Conservation (phyloP, 306 rosid species). For the Malus sieversii region DNA sequence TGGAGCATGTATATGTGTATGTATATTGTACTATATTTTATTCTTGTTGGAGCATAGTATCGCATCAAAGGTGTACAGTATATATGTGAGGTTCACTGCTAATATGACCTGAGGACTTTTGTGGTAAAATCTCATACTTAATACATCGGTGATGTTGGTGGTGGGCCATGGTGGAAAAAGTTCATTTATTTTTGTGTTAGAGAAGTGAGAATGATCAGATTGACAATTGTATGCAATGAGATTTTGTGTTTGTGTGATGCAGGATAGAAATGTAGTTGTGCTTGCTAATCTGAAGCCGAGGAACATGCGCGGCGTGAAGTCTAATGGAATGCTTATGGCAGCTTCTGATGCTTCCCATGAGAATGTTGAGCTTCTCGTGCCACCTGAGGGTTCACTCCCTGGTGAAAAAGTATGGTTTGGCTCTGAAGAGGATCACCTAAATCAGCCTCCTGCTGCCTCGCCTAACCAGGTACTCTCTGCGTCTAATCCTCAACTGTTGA, state of each 20-base stretch:
- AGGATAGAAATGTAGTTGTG: constrained; percentile 72
- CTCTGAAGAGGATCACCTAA: constrained; percentile 45
- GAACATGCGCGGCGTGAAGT: constrained; percentile 93
- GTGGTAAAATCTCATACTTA: background rate
- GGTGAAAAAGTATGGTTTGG: constrained; percentile 97
- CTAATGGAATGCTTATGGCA: constrained; percentile 93
- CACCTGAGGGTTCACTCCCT: constrained; percentile 68
- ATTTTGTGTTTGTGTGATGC: background rate
- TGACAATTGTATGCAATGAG: background rate
- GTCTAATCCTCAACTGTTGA: constrained; percentile 24
- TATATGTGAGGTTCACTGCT: background rate
- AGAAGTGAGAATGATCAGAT: background rate
- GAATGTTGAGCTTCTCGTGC: constrained; percentile 79
- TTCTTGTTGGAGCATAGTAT: background rate
- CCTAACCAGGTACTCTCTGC: constrained; percentile 58
- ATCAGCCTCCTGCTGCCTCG: constrained; percentile 64
- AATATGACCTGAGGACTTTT: no score
- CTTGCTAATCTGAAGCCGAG: constrained; percentile 85
- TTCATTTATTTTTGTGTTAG: background rate
- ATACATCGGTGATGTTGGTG: background rate
- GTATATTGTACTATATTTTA: background rate
- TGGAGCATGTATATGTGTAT: no score
- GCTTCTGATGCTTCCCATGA: constrained; percentile 84
- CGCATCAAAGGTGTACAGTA: background rate
- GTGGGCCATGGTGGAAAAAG: background rate